phyloP scores from a whole-genome alignment of 2,329 filamentous ascomycete genomes.

The Cladorrhinum sp. region DNA sequence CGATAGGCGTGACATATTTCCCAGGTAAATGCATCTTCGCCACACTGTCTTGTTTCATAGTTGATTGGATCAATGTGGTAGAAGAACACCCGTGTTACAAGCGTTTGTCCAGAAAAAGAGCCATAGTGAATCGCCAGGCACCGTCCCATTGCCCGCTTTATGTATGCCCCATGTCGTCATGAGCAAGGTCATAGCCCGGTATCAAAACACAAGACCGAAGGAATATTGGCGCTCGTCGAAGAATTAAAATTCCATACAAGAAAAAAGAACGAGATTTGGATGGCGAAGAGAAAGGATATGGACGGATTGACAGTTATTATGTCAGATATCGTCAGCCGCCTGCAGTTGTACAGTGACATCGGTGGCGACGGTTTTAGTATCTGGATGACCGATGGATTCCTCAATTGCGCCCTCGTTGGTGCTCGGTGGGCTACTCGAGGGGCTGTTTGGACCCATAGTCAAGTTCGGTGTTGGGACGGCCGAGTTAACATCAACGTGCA shows the following conservation, averaged over 20 bases:
- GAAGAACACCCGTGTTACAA: not conserved
- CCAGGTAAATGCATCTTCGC: not conserved
- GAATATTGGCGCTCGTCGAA: not conserved
- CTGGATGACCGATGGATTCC: conserved; percentile 32
- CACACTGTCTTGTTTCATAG: not conserved
- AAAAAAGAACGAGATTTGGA: not conserved
- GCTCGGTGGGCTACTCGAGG: conserved; percentile 64
- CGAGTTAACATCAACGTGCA: conserved; percentile 49
- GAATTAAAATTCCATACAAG: not conserved
- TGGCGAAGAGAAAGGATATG: not conserved
- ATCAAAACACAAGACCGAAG: not conserved
- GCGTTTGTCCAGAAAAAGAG: not conserved
- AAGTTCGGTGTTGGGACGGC: conserved; percentile 62
- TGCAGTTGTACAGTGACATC: conserved; percentile 2
- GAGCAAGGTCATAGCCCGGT: not conserved
- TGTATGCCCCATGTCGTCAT: not conserved
- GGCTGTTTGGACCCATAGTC: conserved; percentile 67
- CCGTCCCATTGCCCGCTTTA: not conserved
- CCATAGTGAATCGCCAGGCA: not conserved
- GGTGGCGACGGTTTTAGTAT: conserved; percentile 8
- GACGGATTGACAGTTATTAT: not conserved
- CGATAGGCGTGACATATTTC: not conserved
- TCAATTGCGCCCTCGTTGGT: conserved; percentile 56
- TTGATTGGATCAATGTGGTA: not conserved
- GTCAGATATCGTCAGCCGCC: conserved; percentile 7